Evolutionary conservation across 768 basidiomycete species (phyloP), one percentile per base, ranked within the genome.

Genomic region (Tricholomella constricta): DNA sequence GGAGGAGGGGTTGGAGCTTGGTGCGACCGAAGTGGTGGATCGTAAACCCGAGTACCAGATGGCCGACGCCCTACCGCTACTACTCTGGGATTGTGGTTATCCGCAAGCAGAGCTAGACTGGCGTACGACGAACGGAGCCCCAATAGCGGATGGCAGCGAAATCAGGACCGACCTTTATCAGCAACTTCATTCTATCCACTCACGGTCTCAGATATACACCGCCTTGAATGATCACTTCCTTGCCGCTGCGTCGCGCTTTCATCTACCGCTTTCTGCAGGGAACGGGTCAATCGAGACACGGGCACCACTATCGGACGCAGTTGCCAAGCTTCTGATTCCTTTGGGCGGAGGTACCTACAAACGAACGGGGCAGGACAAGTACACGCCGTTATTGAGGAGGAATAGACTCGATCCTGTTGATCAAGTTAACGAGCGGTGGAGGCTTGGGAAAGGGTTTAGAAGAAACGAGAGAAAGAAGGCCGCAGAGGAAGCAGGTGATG

Each of bases 21-120:
- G 52, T 22, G 70, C 71, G 23, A 69, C 77, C 11, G 72, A 80
- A 32, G 65, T 85, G 14, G 79, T 93, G 23, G 76, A 82, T 51
- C 69, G 80, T 45, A 95, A 94, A 66, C 96, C 96, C 2, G 82
- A 84, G 43, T 98, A 98, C 66, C 86, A 89, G 60, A 98, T 98
- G 91, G 94, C 94, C 6, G 89, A 95, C 59, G 88, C 83, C 1
- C 77, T 97, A 0, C 95, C 96, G 1, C 81, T 99, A 34, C 81
- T 98, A 70, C 82, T 98, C 12, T 96, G 94, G 89, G 86, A 91
- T 22, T 95, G 94, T 63, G 83, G 77, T 1, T 98, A 92, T 68
- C 71, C 77, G 27, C 79, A 80, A 23, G 74, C 72, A 15, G 83
- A 84, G 34, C 77, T 95, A 7, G 72, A 76, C 48, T 98, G 96